Evolutionary conservation across 805 yeast species (phyloP).

Genomic region (Candida boidinii): DNA sequence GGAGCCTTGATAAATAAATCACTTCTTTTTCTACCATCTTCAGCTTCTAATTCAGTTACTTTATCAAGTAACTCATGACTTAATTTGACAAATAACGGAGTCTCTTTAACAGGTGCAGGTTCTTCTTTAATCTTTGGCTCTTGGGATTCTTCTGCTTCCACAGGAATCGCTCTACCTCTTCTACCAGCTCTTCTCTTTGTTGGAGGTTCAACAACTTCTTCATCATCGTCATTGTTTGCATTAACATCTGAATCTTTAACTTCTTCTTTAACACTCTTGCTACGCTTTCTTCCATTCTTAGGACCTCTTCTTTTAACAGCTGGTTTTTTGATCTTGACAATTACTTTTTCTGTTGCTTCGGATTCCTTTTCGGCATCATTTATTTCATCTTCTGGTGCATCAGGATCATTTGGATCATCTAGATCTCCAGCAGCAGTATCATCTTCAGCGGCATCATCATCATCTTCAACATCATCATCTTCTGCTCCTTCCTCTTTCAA

Average conservation of each 20-base stretch:
- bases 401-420: no score
- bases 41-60: constrained; percentile 32
- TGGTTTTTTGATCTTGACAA: not conserved
- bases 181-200: constrained; percentile 1
- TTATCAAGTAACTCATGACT: constrained; percentile 32
- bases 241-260: constrained; percentile 1
- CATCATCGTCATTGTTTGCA: constrained; percentile 2
- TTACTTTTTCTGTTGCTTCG: constrained; percentile 2
- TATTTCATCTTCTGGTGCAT: constrained; percentile 3
- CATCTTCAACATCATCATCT: constrained; percentile 14
- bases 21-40: constrained; percentile 35
- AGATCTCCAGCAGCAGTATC: constrained; percentile 8
- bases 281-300: constrained; percentile 7
- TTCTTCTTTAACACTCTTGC: not conserved
- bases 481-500: constrained; percentile 15
- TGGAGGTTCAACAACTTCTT: not conserved
- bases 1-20: constrained; percentile 67
- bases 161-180: no score
- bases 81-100: constrained; percentile 10
- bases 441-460: constrained; percentile 3
- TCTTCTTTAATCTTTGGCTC: no score
- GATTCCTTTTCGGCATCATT: constrained; percentile 3
- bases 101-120: not conserved
- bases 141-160: constrained; percentile 2
- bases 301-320: not conserved